Evolutionary conservation across 345 rosid genomes (phyloP), one percentile per base, ranked within the genome.

Genomic region (Hibiscus tridactylites): DNA sequence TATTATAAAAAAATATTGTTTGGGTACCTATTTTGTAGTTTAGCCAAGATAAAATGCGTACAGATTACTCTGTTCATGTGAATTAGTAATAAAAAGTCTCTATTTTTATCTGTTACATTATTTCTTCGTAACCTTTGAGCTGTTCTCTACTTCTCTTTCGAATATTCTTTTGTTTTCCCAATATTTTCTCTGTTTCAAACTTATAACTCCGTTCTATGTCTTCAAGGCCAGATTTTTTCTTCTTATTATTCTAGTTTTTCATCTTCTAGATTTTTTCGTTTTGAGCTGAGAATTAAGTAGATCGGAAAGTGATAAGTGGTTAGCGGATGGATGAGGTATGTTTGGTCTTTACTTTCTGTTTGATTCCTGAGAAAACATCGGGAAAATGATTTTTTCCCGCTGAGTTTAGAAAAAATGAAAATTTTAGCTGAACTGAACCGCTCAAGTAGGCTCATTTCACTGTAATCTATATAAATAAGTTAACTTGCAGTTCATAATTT

Each of bases 341-440:
- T 29, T 71, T 44, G 7, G 9, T 50, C 16, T 2, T 71, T 24
- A 49, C 52, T 61, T 29, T 17, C 60, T 84, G 80, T 76, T 80
- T 73, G 83, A 67, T 60, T 78, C 37, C 71, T 62, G 67, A 70
- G 82, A 81, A 81, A 83, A 54, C 50, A 35, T 35, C 9, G 37
- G 75, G 19, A 26, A 67, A 12, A 9, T 11, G 0, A 9, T 42
- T 42, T 9, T 42, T 8, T 9, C 11, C 46, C 10, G 11, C 10
- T 39, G 46, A 39, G 46, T 39, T 39, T 39, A 8, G 46, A 8
- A 47, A 47, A 47, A 9, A 2, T 2, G 52, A 2, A 3, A 10
- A 10, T 47, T 47, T 10, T 5, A 56, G 75, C 9, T 64, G 10
- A 35, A 65, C 44, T 10, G 10, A 39, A 59, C 67, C 61, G 71